phyloP scores from a whole-genome alignment of 495 filamentous ascomycete genomes.

The Pyrenula massariospora region DNA sequence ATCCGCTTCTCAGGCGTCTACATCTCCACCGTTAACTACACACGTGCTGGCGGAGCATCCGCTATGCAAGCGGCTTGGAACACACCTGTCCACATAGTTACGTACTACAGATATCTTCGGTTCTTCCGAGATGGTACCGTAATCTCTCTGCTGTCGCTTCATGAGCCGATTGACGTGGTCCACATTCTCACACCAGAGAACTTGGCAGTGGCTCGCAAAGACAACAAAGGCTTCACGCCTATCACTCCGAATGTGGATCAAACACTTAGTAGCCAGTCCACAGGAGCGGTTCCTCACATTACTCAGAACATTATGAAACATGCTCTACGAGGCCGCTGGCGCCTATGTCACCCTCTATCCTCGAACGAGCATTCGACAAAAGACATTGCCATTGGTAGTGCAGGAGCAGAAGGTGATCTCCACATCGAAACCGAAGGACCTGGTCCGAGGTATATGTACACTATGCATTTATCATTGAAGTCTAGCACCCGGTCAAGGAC shows the following conservation, averaged over 20 bases:
- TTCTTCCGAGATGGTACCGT: constrained; percentile 85
- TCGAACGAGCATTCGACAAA: constrained; percentile 4
- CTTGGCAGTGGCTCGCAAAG: constrained; percentile 21
- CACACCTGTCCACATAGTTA: constrained; percentile 87
- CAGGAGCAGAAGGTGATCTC: constrained; percentile 45
- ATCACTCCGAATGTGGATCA: constrained; percentile 24
- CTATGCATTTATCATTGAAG: constrained; percentile 60
- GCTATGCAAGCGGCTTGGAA: constrained; percentile 53
- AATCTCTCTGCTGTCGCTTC: constrained; percentile 64
- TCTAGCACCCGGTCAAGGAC: constrained; percentile 39
- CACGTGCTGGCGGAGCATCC: constrained; percentile 60
- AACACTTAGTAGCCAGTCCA: constrained; percentile 12
- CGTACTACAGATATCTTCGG: constrained; percentile 91
- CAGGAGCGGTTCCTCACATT: constrained; percentile 27
- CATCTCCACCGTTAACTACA: constrained; percentile 93
- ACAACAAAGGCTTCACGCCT: constrained; percentile 20
- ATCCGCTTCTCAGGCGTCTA: constrained; percentile 91
- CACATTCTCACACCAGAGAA: constrained; percentile 52
- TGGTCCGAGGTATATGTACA: constrained; percentile 65
- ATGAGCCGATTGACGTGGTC: constrained; percentile 76
- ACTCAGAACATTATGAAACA: constrained; percentile 40
- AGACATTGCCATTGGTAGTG: not conserved
- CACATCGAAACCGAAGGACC: constrained; percentile 80
- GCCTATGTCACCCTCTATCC: constrained; percentile 29
- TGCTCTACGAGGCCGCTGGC: constrained; percentile 50